Base-by-base conservation (phyloP, 1,284 basidiomycete species). In the Meira nashicola region DNA sequence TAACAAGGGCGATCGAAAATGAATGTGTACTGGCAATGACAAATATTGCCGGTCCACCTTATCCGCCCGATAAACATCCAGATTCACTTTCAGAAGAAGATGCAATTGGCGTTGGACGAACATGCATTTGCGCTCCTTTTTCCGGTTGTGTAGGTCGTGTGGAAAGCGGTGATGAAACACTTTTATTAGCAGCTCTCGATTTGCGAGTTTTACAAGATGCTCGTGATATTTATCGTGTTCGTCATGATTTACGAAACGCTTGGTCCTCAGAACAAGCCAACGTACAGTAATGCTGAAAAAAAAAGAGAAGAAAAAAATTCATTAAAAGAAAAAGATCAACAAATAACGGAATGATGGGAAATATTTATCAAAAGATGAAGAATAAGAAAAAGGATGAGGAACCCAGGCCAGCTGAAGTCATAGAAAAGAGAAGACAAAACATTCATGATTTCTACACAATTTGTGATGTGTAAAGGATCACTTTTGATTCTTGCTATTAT, bases 11-110 rank as follows among this genome's bases (percentile, higher is more conserved):
- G 3, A 67, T 76, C 23, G 74, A 77, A 54, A 65, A 58, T 37
- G 75, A 77, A 51, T 51, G 62, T 46, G 52, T 71, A 14, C 41
- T 76, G n/a, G 64, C 66, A 41, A 73, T 77, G 75, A 69, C 66
- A 59, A 77, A 77, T 51, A 65, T 76, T 39, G 66, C 72, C 10
- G 75, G 75, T 0, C 69, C 71, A 0, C n/a, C 17, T 2, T 33
- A 8, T 33, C 33, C 55, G 2, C 46, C 54, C 12, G 44, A 37
- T n/a, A 40, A 10, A 28, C 39, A 1, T 3, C 25, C n/a, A 3
- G 6, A 55, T 51, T 38, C 19, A 6, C 21, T 15, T 17, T 59
- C 60, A 12, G 49, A 61, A 17, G 60, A 63, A 3, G 40, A 60
- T 17, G 58, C 67, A 1, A 57, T 70, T 2, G 75, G 72, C 1